Evolutionary conservation across 129 eudicot species (phyloP).

Genomic region (Helichrysum umbraculigerum): DNA sequence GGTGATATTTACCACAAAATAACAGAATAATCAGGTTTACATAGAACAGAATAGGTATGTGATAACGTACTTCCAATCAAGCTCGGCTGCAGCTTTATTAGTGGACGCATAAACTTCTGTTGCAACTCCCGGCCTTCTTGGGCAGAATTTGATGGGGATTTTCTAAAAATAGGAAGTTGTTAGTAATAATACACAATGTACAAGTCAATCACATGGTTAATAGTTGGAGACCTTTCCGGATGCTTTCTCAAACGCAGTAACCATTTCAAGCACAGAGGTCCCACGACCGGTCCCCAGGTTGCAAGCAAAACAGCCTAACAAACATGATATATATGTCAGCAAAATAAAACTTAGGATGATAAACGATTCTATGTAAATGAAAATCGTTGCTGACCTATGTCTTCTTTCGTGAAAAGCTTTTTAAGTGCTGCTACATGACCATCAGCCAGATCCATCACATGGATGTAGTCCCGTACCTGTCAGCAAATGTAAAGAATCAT

Average conservation of each 20-base stretch:
- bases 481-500: slow-evolving; percentile 2
- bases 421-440: slow-evolving; percentile 90
- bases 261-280: slow-evolving; percentile 96
- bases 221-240: slow-evolving; percentile 64
- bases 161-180: slow-evolving; percentile 48
- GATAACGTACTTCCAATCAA: slow-evolving; percentile 86
- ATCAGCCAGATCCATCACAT: slow-evolving; percentile 99
- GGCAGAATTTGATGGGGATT: slow-evolving; percentile 85
- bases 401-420: slow-evolving; percentile 64
- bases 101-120: slow-evolving; percentile 91
- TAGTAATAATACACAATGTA: slow-evolving; percentile 4
- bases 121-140: slow-evolving; percentile 96
- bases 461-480: slow-evolving; percentile 93
- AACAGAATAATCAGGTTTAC: not conserved
- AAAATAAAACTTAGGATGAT: not conserved
- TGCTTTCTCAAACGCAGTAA: slow-evolving; percentile 86
- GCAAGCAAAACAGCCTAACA: slow-evolving; percentile 78
- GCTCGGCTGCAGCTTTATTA: slow-evolving; percentile 77
- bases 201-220: slow-evolving; percentile 5
- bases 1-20: not conserved
- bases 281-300: slow-evolving; percentile 93
- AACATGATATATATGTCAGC: slow-evolving; percentile 19
- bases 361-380: slow-evolving; percentile 1
- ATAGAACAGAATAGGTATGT: not conserved
- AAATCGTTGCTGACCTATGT: slow-evolving; percentile 59